A percentile compares a stretch with the other conserved stretches of the same genome.
These are phyloP conservation scores for Suhomyces bolitotheri DNA, from an alignment of 1,139 yeast genomes.

Conservation along the genomic window DNA sequence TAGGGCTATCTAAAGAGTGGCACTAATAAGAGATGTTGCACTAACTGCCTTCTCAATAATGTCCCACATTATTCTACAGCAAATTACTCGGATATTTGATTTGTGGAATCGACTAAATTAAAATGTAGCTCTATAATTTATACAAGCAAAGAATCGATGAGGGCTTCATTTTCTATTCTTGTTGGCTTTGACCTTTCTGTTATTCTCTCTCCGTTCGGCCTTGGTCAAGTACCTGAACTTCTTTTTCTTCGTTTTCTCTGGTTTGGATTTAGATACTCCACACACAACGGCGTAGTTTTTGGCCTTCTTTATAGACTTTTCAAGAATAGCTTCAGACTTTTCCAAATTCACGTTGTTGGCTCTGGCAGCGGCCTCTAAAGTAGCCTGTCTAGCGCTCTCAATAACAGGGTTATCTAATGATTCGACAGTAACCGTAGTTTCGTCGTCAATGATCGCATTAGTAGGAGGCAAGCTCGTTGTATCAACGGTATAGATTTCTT, in stretches of 20 bases:
- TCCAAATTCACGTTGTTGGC: constrained; percentile 63
- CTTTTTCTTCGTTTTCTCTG: constrained; percentile 58
- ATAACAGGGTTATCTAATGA: constrained; percentile 50
- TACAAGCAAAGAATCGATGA: too few species aligned
- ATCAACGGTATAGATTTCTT: constrained; percentile 48
- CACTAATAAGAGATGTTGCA: too few species aligned
- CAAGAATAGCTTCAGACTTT: constrained; percentile 59
- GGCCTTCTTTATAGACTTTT: constrained; percentile 66
- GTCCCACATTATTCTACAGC: too few species aligned
- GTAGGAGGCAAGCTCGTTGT: constrained; percentile 40
- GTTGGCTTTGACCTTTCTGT: constrained; percentile 52
- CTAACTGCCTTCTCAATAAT: too few species aligned
- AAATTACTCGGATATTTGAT: too few species aligned
- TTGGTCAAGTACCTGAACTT: constrained; percentile 85
- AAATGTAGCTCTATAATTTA: too few species aligned
- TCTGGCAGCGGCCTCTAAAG: constrained; percentile 56
- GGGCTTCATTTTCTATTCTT: constrained; percentile 13
- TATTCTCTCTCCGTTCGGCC: constrained; percentile 70
- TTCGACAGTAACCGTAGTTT: constrained; percentile 65
- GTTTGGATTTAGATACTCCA: constrained; percentile 50
- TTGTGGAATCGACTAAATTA: too few species aligned
- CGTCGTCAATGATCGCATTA: constrained; percentile 51
- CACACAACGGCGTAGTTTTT: constrained; percentile 69
- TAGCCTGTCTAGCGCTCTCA: constrained; percentile 30
- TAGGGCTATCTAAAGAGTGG: too few species aligned